Base-by-base conservation (phyloP, 371 early-diverging fungal species). In the Mucor racemosus region DNA sequence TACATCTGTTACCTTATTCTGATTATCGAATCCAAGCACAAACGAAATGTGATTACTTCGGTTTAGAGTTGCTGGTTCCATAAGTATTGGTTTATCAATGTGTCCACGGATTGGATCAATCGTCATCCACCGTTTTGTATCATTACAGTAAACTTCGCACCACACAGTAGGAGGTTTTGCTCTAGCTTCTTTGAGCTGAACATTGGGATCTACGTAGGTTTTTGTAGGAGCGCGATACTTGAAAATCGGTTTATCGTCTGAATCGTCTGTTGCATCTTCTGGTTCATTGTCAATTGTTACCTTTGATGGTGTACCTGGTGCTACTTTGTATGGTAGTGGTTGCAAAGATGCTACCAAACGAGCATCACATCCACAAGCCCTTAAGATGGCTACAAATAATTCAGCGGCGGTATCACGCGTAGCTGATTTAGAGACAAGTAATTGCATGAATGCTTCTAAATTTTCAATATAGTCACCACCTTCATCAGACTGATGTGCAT, bases 291-390 rank as follows among this genome's bases (percentile, higher is more conserved):
- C 66, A 21, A 60, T 60, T 46, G 57, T 71, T 41, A 41, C 44
- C 21, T 67, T 63, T n/a, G 67, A 66, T 21, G 70, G 33, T 36
- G 67, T 68, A 10, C 35, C 31, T 19, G 74, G 58, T 40, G 79
- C 54, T 64, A 84, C 68, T 56, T 82, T 71, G 60, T 91, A 84
- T 0, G 90, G 76, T 7, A 89, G 65, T 0, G 91, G 87, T 39
- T 91, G 91, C 4, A 93, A 64, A 5, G 93, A 91, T 41, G 80
- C 82, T 4, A 93, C 80, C 7, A 93, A 68, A 14, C 93, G 81
- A 0, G 87, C 67, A 44, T 86, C 81, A 31, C 85, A 71, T 4
- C 82, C 85, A 14, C 86, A 67, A 0, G 86, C 70, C 17, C 92
- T 76, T 50, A 84, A 76, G 1, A 86, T 69, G 1, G 86, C 85